Base-by-base conservation (phyloP, 257 asterid species). In the Thymus mandschuricus region DNA sequence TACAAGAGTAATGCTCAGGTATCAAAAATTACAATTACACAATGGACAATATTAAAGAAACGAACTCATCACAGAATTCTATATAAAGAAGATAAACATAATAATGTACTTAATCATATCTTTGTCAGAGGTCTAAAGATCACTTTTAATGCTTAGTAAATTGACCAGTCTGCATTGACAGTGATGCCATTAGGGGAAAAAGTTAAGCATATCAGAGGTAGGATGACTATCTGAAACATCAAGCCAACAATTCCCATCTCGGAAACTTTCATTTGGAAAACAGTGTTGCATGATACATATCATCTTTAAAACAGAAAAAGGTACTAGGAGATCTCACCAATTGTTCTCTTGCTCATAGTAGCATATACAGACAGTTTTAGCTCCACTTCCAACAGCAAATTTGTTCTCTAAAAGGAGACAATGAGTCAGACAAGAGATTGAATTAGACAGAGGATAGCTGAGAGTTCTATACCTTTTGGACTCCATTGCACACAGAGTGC, bases 301-400 rank as follows among this genome's bases (percentile, higher is more conserved):
- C 30, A 45, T 67, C 30, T 41, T 52, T 45, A 48, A 56, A 21
- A 63, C 59, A 33, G 54, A 40, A 74, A 67, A 54, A n/a, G 29
- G n/a, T 65, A 71, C 13, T n/a, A 72, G 46, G 64, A 72, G 75
- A 66, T 74, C 73, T 77, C 88, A 92, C 99, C 97, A 95, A 86
- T 95, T 92, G 81, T 95, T 95, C 80, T 95, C 99, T 85, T 92
- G 98, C 84, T 95, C 98, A 54, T 95, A 95, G 88, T 95, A 95
- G 89, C 99, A 95, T 80, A 95, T 72, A 72, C 99, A 95, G 72
- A 95, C 98, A 83, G 98, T 92, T 87, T 91, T 95, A 74, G 99
- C 99, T 73, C 99, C 99, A 82, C 99, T 95, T 85, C 99, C 99
- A 79, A 95, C 99, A 70, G 98, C 98, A 81, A 95, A 95, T 86